phyloP scores from a whole-genome alignment of 2,329 filamentous ascomycete genomes.

The Coniochaeta sp. region DNA sequence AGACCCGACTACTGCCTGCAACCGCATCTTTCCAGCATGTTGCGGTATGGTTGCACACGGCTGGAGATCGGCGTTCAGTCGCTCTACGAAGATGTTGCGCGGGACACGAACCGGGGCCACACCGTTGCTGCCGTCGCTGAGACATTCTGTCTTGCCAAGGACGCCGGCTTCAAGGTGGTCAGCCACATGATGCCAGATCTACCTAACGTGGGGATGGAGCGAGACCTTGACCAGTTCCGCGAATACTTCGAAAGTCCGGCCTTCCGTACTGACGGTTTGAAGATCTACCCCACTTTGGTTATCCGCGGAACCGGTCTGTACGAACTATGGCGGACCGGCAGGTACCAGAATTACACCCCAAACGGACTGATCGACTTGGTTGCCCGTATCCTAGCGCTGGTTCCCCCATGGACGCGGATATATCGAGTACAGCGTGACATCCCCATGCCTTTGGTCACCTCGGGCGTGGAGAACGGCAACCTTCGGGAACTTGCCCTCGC shows the following conservation, averaged over 20 bases:
- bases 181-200: conserved; percentile 99
- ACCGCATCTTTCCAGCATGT: conserved; percentile 90
- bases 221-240: conserved; percentile 91
- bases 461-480: conserved; percentile 96
- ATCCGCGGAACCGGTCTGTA: conserved; percentile 95
- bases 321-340: conserved; percentile 91
- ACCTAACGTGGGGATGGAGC: conserved; percentile 96
- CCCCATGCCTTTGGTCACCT: conserved; percentile 99
- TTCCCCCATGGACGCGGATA: conserved; percentile 96
- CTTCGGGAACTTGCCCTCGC: conserved; percentile 85
- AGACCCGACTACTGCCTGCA: conserved; percentile 94
- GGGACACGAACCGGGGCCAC: conserved; percentile 94
- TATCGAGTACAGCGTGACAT: conserved; percentile 98
- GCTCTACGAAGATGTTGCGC: conserved; percentile 94
- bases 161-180: conserved; percentile 97
- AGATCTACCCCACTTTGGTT: conserved; percentile 96
- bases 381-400: conserved; percentile 86
- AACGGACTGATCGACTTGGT: conserved; percentile 95
- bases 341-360: conserved; percentile 98
- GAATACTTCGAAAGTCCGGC: conserved; percentile 97
- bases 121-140: conserved; percentile 93
- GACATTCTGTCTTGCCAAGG: conserved; percentile 95
- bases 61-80: conserved; percentile 94
- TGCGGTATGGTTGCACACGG: conserved; percentile 94
- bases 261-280: conserved; percentile 92